phyloP scores from a whole-genome alignment of 805 yeast species.

The Starmerella stellata region DNA sequence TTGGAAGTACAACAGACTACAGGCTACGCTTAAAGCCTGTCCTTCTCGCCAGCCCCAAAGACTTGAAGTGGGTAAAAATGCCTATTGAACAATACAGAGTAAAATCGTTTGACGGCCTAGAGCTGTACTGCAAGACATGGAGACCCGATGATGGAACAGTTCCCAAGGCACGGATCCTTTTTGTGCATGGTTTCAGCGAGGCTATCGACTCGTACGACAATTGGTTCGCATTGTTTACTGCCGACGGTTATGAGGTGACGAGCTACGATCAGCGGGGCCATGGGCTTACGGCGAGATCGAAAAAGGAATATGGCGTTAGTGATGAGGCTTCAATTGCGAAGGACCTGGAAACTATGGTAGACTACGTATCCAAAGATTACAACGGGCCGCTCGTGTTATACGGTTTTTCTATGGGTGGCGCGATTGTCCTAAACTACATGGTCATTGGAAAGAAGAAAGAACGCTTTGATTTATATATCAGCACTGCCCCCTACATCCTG shows the following conservation, averaged over 20 bases:
- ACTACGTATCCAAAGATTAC: constrained; percentile 9
- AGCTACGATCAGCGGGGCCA: constrained; percentile 27
- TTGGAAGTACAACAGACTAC: no score
- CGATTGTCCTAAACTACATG: constrained; percentile 23
- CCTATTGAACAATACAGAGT: constrained; percentile 4
- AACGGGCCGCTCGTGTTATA: constrained; percentile 19
- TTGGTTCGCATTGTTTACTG: constrained; percentile 19
- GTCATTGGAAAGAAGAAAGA: constrained; percentile 22
- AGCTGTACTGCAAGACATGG: constrained; percentile 11
- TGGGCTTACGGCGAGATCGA: constrained; percentile 21
- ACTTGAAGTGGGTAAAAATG: no score
- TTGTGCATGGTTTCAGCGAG: constrained; percentile 26
- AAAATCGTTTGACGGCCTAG: constrained; percentile 13
- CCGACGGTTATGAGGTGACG: constrained; percentile 23
- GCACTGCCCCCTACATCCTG: constrained; percentile 22
- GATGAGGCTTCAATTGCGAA: constrained; percentile 20
- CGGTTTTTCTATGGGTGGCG: constrained; percentile 29
- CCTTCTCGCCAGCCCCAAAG: no score
- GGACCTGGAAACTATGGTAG: constrained; percentile 22
- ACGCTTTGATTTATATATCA: constrained; percentile 22
- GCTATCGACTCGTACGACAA: constrained; percentile 20
- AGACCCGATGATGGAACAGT: constrained; percentile 10
- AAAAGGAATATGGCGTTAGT: constrained; percentile 21
- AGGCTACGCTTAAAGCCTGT: no score
- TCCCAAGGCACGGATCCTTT: constrained; percentile 20